phyloP scores from a whole-genome alignment of 139 green algal species.

The Micractinium sp. region DNA sequence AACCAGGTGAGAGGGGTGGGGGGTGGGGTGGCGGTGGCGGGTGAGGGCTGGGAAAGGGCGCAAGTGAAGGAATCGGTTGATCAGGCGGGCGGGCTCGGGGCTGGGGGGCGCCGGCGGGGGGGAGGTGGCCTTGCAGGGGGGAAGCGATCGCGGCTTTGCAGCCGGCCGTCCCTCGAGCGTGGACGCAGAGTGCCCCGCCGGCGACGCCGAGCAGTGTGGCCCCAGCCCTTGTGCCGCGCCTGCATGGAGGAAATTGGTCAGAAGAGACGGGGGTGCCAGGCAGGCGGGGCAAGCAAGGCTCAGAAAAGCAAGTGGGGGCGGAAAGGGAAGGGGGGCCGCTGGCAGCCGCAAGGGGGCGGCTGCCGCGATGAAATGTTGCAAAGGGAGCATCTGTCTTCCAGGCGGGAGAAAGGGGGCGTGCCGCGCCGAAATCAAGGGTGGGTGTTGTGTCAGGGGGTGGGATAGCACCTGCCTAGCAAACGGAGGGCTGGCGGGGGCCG shows the following conservation, averaged over 20 bases:
- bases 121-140: too few relatives aligned
- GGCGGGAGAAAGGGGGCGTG: neutral
- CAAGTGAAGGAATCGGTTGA: too few relatives aligned
- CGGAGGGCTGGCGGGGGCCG: neutral
- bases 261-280: neutral
- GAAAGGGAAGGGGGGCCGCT: neutral
- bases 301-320: neutral
- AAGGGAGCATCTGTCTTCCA: conserved; percentile 7
- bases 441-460: neutral
- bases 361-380: neutral
- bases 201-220: neutral
- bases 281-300: neutral
- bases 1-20: too few relatives aligned
- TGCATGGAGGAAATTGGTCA: neutral
- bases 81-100: too few relatives aligned
- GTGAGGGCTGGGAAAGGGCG: too few relatives aligned
- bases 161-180: neutral
- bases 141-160: neutral
- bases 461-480: neutral
- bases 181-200: too few relatives aligned
- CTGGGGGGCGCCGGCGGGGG: too few relatives aligned
- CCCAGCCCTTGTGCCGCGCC: neutral
- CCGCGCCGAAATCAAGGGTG: neutral
- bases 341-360: neutral
- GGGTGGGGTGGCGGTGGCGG: too few relatives aligned